phyloP scores from a whole-genome alignment of 2,329 filamentous ascomycete genomes.

The Parafenestella ontariensis region DNA sequence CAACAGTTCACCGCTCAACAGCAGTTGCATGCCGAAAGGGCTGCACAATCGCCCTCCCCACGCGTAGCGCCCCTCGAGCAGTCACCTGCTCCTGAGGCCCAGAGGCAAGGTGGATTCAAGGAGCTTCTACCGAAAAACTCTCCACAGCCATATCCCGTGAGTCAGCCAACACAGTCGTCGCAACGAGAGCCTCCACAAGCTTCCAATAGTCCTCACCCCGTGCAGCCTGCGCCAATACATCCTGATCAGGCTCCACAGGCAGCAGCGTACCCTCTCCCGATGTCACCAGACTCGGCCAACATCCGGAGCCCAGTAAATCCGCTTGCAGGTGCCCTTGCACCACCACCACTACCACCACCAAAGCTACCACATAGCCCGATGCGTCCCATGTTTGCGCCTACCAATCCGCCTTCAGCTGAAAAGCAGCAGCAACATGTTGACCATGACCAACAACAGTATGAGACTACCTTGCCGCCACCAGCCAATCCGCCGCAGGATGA shows the following conservation, averaged over 20 bases:
- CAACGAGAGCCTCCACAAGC: slow-evolving; percentile 13
- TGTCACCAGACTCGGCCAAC: slow-evolving; percentile 27
- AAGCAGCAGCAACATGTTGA: slow-evolving; percentile 16
- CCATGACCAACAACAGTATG: slow-evolving; percentile 8
- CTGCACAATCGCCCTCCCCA: slow-evolving; percentile 41
- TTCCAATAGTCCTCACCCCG: slow-evolving; percentile 21
- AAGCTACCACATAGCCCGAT: slow-evolving; percentile 35
- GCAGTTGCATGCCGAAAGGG: slow-evolving; percentile 41
- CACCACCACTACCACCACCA: slow-evolving; percentile 26
- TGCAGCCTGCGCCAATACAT: slow-evolving; percentile 33
- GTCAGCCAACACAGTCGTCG: slow-evolving; percentile 16
- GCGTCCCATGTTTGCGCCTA: slow-evolving; percentile 11
- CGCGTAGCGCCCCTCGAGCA: slow-evolving; percentile 29
- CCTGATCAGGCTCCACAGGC: slow-evolving; percentile 23
- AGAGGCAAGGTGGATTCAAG: slow-evolving; percentile 38
- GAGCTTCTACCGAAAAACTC: slow-evolving; percentile 44
- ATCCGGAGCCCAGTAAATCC: slow-evolving; percentile 33
- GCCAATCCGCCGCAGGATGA: slow-evolving; percentile 26
- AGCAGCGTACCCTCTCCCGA: slow-evolving; percentile 37
- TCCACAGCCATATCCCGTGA: slow-evolving; percentile 33
- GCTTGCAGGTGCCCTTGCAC: slow-evolving; percentile 21
- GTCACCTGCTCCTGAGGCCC: slow-evolving; percentile 1
- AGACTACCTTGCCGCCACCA: slow-evolving; percentile 10
- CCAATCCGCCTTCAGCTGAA: slow-evolving; percentile 12
- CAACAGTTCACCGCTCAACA: slow-evolving; percentile 43